Base-by-base conservation (phyloP, 2,329 filamentous ascomycete genomes). In the Orbilia quercus region DNA sequence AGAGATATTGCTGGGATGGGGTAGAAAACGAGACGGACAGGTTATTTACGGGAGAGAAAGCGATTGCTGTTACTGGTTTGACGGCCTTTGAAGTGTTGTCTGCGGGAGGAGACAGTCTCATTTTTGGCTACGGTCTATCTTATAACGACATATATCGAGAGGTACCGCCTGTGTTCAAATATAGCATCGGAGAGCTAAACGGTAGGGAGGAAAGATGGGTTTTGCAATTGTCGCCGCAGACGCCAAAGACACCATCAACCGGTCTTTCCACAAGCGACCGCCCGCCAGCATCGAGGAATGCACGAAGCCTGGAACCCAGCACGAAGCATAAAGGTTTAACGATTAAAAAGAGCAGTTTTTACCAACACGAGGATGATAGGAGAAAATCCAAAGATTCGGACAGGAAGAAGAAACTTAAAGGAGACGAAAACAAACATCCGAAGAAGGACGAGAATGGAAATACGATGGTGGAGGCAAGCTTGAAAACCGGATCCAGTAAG, bases 131-230 rank as follows among this genome's bases (percentile, higher is more conserved):
- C 31, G 54, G 36, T 16, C 20, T 73, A 3, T 45, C 47, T n/a
- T 65, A 59, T 18, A 65, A 51, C 7, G 59, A 73, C 38, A 55
- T 73, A 20, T 65, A 73, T 23, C 45, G 69, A 9, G 69, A 60
- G 16, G 60, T 60, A 6, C 69, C 69, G 12, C 60, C 69, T 0
- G 69, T 73, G 1, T 73, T 66, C 55, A 40, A 20, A 18, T 73
- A 60, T 31, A 44, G 25, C 4, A 11, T 22, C 28, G 9, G 48
- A 5, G 60, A 73, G 23, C 31, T 73, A 7, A 48, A 28, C 14
- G 38, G 20, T n/a, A 66, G 44, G 40, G 38, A 51, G 40, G 69
- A 73, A 40, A 45, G 50, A 14, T 73, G 69, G 69, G 34, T 66
- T 55, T 31, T 64, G 0, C 50, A 54, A 14, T 20, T 73, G 2